phyloP scores from a whole-genome alignment of 2,329 filamentous ascomycete species.

The Stagonosporopsis chrysanthemi region DNA sequence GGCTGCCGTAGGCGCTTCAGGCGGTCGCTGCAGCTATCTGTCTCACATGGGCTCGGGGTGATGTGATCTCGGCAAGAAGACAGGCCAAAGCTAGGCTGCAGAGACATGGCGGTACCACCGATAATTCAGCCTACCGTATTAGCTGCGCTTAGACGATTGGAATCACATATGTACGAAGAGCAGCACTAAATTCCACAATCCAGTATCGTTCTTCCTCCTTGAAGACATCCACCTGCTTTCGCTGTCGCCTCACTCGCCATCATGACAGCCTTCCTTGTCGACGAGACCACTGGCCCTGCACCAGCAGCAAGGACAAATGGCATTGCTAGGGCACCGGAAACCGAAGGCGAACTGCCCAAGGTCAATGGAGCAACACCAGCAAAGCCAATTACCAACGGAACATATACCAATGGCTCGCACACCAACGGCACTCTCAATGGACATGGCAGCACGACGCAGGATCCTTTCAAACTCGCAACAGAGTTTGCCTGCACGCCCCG shows the following conservation, averaged over 20 bases:
- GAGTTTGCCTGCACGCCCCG: constrained; percentile 29
- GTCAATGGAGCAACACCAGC: constrained; percentile 15
- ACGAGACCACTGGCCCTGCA: constrained; percentile 12
- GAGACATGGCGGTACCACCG: background rate
- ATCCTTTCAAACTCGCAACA: constrained; percentile 29
- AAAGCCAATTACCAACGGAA: constrained; percentile 16
- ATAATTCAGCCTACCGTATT: background rate
- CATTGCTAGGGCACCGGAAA: constrained; percentile 2
- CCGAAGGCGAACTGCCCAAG: constrained; percentile 21
- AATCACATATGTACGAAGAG: constrained; percentile 4
- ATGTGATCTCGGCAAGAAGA: constrained; percentile 1
- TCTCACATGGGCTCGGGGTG: background rate
- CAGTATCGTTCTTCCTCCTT: background rate
- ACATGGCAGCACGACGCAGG: constrained; percentile 7
- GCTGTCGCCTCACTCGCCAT: constrained; percentile 3
- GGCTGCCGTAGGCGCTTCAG: background rate
- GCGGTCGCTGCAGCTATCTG: background rate
- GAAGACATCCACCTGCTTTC: constrained; percentile 6
- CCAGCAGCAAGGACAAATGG: background rate
- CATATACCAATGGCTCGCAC: constrained; percentile 7
- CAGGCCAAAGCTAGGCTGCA: background rate
- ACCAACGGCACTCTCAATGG: constrained; percentile 4
- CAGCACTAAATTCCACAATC: background rate
- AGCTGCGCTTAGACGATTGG: background rate
- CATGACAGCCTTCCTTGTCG: constrained; percentile 25